phyloP scores from a whole-genome alignment of 495 filamentous ascomycete genomes.

The Hamigera avellanea region DNA sequence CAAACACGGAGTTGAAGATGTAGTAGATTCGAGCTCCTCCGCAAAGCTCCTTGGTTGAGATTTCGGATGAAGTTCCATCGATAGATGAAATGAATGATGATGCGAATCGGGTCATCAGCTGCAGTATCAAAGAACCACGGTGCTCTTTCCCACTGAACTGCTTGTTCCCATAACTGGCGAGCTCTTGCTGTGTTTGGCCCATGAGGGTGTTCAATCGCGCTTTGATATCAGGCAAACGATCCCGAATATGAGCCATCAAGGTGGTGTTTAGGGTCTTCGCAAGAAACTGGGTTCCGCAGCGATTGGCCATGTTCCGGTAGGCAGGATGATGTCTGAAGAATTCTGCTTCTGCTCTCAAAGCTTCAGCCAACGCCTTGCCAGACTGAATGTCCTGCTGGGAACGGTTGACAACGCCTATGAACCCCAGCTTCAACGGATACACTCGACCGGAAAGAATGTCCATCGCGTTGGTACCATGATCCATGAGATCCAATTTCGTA shows the following conservation, averaged over 20 bases:
- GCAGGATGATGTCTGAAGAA: conserved; percentile 97
- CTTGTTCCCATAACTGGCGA: conserved; percentile 96
- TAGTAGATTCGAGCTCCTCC: conserved; percentile 97
- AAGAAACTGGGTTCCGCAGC: conserved; percentile 90
- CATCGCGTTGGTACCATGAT: conserved; percentile 95
- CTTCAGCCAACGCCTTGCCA: conserved; percentile 82
- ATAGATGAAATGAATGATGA: conserved; percentile 98
- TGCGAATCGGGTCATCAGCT: conserved; percentile 96
- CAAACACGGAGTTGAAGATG: conserved; percentile 99
- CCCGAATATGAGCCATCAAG: conserved; percentile 92
- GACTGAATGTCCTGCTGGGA: conserved; percentile 98
- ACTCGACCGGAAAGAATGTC: conserved; percentile 94
- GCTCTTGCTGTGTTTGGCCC: conserved; percentile 97
- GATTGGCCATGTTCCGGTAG: conserved; percentile 88
- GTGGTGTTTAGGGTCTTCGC: conserved; percentile 93
- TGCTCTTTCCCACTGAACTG: conserved; percentile 98
- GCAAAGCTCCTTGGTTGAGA: conserved; percentile 96
- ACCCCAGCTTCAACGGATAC: conserved; percentile 93
- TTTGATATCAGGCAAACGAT: conserved; percentile 94
- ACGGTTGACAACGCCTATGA: conserved; percentile 96
- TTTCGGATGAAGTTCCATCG: conserved; percentile 95
- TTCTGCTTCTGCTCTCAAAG: conserved; percentile 78
- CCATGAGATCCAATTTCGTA: conserved; percentile 97
- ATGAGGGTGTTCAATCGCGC: conserved; percentile 94
- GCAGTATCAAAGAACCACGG: conserved; percentile 83